These are phyloP conservation scores for Emergomyces orientalis DNA, from an alignment of 2,329 filamentous ascomycete species.

Conservation along the genomic window DNA sequence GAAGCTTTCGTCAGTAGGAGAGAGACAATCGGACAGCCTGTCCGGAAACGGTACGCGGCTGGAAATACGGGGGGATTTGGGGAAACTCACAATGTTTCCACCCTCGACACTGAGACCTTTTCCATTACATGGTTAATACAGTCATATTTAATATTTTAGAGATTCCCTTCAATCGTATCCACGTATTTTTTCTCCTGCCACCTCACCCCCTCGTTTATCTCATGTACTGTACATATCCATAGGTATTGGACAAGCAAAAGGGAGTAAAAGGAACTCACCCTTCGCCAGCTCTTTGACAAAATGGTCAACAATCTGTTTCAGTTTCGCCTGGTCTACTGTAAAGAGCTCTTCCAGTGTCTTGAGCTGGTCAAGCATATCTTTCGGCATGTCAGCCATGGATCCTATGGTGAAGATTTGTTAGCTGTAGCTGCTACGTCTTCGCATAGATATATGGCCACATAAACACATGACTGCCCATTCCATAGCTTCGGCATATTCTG, in stretches of 20 bases:
- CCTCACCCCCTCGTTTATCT: slow-evolving; percentile 3
- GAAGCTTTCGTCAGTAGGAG: slow-evolving; percentile 12
- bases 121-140: neutral
- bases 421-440: neutral
- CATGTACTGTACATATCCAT: neutral
- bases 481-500: neutral
- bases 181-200: neutral
- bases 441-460: neutral
- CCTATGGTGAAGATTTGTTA: slow-evolving; percentile 42
- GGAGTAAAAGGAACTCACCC: slow-evolving; percentile 44
- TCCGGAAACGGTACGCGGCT: neutral
- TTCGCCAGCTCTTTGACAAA: slow-evolving; percentile 83
- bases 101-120: slow-evolving; percentile 74
- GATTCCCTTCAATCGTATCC: neutral
- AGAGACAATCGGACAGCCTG: neutral
- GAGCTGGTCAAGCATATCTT: slow-evolving; percentile 72
- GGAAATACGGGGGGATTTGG: neutral
- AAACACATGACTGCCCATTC: neutral
- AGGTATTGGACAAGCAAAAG: neutral
- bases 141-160: neutral
- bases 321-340: slow-evolving; percentile 63
- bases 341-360: slow-evolving; percentile 75
- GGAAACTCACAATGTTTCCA: slow-evolving; percentile 71
- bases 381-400: slow-evolving; percentile 83
- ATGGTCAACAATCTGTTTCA: slow-evolving; percentile 84